Evolutionary conservation across 2,329 filamentous ascomycete species (phyloP), one percentile per base, ranked within the genome.

Genomic region (Arthroderma uncinatum): DNA sequence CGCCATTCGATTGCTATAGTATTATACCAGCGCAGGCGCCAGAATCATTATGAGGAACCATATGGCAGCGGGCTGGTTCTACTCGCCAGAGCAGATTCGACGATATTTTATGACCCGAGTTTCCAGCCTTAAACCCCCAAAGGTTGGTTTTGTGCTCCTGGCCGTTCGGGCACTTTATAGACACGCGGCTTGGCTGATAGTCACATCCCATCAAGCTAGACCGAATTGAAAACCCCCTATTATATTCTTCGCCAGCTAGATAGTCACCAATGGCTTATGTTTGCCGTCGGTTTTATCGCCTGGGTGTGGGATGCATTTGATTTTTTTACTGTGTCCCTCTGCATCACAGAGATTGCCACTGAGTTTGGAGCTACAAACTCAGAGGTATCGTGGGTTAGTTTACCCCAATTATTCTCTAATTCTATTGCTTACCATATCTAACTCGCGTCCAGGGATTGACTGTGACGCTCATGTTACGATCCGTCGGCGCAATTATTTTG

Each of bases 261-360:
- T 60, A 65, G 64, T 30, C 76, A 80, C 52, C 79, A 82, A 71
- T 82, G 79, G 79, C 71, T 81, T n/a, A 80, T 81, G 50, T 68
- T 82, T 81, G 66, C 65, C 73, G 6, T 55, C 53, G 71, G 68
- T 1, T 73, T 73, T 59, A 63, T 74, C 14, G 79, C 73, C 1
- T 82, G 80, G 78, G 71, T 73, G 1, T 79, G 77, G 76, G 78
- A 80, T 63, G 74, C 80, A 0, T 81, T 83, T 57, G 81, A 83
- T 64, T 83, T 83, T 70, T 83, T 83, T 69, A 82, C 80, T 23
- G 80, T 83, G 23, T 81, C 78, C 4, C 68, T 83, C 54, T 80
- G 79, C 0, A 76, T 83, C 14, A 68, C 71, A 4, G 65, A 80
- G 37, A 69, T 84, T 9, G 79, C 80, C 2, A 70, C 77, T 58